Evolutionary conservation across 2,329 filamentous ascomycete species (phyloP), one percentile per base, ranked within the genome.

Genomic region (Didymella exigua): DNA sequence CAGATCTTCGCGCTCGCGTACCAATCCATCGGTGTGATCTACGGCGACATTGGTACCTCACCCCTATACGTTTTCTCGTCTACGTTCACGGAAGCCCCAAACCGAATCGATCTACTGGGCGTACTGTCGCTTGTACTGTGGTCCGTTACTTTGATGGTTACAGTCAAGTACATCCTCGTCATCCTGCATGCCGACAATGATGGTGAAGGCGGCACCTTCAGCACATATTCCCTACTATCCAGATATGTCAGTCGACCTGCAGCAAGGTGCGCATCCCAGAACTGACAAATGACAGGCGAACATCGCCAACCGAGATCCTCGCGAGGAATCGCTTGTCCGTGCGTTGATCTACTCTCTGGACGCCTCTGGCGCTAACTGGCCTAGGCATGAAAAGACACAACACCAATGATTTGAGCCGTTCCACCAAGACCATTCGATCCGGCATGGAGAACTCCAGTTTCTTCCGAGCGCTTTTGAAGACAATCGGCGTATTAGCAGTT

Each of bases 21-120:
- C 67, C 86, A 89, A 72, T 85, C 82, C 2, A 83, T 81, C 26
- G 86, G 87, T 45, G 84, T 87, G 34, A 89, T 89, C 45, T 89
- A 89, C 58, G 87, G 87, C 21, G 87, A 89, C 61, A 88, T 89
- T 65, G 87, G 86, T 52, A 85, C 77, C 5, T 85, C 81, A 56
- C 86, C 86, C n/a, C 82, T 90, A 16, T 90, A 90, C 64, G 87
- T 89, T 16, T 89, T 78, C 71, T 89, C 86, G 16, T 86, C 84
- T n/a, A 88, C 85, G 0, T 90, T 90, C 65, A 77, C 79, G 23
- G 59, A 65, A 19, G 73, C 76, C 2, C 74, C 80, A 14, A 78
- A 75, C 6, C 81, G 82, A 61, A 77, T 83, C 19, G 84, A 88
- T 61, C 77, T 90, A 3, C 77, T 89, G 40, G 85, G 87, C 41